Evolutionary conservation across 768 basidiomycete species (phyloP).

Genomic region (Xerocomellus dryophilus): DNA sequence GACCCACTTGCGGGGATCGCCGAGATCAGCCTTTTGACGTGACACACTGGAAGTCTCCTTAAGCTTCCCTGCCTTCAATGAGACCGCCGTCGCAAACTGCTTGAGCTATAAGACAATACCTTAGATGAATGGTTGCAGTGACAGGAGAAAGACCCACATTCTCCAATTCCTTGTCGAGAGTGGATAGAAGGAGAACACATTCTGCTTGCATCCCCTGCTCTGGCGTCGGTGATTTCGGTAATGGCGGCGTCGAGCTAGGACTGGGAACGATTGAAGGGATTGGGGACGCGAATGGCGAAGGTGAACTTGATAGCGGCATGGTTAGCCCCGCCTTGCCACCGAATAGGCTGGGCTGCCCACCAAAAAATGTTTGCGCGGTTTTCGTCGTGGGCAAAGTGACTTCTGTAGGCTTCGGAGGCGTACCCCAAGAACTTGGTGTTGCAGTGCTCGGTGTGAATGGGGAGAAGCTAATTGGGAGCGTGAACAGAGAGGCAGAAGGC

Average conservation of each 20-base stretch:
- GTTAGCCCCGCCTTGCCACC: neutral
- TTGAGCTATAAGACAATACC: conserved; percentile 40
- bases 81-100: conserved; percentile 37
- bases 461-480: conserved; percentile 7
- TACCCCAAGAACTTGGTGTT: conserved; percentile 1
- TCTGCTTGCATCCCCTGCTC: conserved; percentile 71
- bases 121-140: neutral
- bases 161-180: conserved; percentile 52
- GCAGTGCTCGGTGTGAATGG: conserved; percentile 10
- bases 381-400: neutral
- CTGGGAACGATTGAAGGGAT: neutral
- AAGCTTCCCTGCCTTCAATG: conserved; percentile 35
- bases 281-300: conserved; percentile 2
- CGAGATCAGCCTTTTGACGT: conserved; percentile 45
- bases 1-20: conserved; percentile 49
- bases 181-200: conserved; percentile 47
- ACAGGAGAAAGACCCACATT: conserved; percentile 43
- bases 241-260: conserved; percentile 3
- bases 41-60: conserved; percentile 37
- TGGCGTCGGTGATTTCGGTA: conserved; percentile 23
- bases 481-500: conserved; percentile 7
- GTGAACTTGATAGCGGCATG: neutral
- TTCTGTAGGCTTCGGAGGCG: conserved; percentile 7
- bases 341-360: conserved; percentile 12
- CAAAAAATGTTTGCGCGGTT: conserved; percentile 6